phyloP scores from a whole-genome alignment of 495 filamentous ascomycete genomes.

The Usnea hakonensis region DNA sequence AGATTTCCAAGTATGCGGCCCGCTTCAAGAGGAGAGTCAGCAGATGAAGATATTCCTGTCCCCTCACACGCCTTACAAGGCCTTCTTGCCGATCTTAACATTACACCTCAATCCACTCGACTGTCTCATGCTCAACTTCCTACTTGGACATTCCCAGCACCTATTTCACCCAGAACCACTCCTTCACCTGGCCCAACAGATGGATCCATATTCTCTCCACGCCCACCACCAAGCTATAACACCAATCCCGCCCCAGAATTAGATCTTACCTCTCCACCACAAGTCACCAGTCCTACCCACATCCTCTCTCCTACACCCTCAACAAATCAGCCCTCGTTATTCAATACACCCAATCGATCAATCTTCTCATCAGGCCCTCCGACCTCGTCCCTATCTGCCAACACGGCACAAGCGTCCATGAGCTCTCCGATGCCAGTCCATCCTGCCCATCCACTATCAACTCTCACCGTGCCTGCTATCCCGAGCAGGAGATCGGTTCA shows the following conservation, averaged over 20 bases:
- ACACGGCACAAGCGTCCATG: slow-evolving; percentile 32
- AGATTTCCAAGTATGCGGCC: slow-evolving; percentile 20
- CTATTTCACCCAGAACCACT: slow-evolving; percentile 15
- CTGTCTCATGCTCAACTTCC: slow-evolving; percentile 13
- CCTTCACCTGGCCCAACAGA: slow-evolving; percentile 18
- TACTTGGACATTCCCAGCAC: slow-evolving; percentile 24
- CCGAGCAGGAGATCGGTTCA: slow-evolving; percentile 20
- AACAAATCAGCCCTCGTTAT: slow-evolving; percentile 23
- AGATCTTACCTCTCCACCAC: slow-evolving; percentile 18
- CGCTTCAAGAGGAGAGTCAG: slow-evolving; percentile 14
- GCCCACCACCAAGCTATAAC: slow-evolving; percentile 14
- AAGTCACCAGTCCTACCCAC: slow-evolving; percentile 6
- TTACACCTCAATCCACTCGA: slow-evolving; percentile 7
- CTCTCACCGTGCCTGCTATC: slow-evolving; percentile 20
- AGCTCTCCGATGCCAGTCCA: slow-evolving; percentile 25
- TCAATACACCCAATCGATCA: slow-evolving; percentile 30
- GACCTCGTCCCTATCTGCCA: slow-evolving; percentile 30
- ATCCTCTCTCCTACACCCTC: not conserved
- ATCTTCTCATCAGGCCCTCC: slow-evolving; percentile 36
- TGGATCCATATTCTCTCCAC: slow-evolving; percentile 24
- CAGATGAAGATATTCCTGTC: slow-evolving; percentile 23
- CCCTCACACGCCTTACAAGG: slow-evolving; percentile 22
- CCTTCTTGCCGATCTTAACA: slow-evolving; percentile 21
- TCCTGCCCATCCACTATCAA: slow-evolving; percentile 25
- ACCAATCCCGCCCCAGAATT: slow-evolving; percentile 21